phyloP scores from a whole-genome alignment of 345 rosid species.

The Geranium rotundifolium region DNA sequence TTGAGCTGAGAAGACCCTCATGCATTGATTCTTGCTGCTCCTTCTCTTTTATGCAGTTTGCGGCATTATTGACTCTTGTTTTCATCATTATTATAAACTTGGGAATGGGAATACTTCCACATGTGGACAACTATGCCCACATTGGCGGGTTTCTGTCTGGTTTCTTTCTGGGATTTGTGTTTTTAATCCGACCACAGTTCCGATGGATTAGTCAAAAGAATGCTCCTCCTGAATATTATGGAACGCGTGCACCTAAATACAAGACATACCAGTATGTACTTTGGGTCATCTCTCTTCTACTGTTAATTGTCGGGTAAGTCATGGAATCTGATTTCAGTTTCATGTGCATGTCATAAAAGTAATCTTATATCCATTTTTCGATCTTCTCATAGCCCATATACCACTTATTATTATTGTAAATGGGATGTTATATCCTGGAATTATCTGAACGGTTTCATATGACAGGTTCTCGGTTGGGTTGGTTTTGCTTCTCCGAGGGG shows the following conservation, averaged over 20 bases:
- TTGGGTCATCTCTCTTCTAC: conserved; percentile 36
- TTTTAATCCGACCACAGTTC: conserved; percentile 79
- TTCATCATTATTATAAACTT: conserved; percentile 62
- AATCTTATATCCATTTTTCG: too few relatives aligned
- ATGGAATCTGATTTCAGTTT: neutral
- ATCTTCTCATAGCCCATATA: too few relatives aligned
- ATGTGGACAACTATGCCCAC: conserved; percentile 96
- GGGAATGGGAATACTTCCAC: conserved; percentile 80
- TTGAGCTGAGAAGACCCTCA: neutral
- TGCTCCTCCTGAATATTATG: conserved; percentile 35
- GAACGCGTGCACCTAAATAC: conserved; percentile 48
- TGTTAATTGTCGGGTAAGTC: conserved; percentile 55
- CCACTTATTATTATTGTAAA: too few relatives aligned
- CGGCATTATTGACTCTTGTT: conserved; percentile 74
- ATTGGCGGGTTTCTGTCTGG: conserved; percentile 89
- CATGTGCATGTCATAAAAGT: too few relatives aligned
- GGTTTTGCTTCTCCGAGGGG: conserved; percentile 52
- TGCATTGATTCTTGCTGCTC: neutral
- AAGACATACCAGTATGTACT: conserved; percentile 66
- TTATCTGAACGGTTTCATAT: conserved; percentile 1
- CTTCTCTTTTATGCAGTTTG: conserved; percentile 41
- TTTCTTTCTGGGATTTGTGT: conserved; percentile 85
- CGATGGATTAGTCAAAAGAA: conserved; percentile 56
- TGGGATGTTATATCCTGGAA: neutral
- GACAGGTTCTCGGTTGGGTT: conserved; percentile 46